Conservation (phyloP, 305 asterid species). For the Nicotiana rustica region DNA sequence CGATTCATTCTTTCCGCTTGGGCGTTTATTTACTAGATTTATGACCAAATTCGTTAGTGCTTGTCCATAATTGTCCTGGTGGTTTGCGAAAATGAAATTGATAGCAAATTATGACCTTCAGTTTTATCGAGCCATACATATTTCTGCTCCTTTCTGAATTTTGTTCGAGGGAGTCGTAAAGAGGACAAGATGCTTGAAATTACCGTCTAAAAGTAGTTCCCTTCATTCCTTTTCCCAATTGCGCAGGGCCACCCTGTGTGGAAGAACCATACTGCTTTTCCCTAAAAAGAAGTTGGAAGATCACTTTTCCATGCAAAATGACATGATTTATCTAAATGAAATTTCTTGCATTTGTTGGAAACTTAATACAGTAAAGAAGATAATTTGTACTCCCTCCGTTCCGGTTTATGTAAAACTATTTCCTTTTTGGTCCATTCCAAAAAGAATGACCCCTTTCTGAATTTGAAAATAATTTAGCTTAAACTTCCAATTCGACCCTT, state of each 20-base stretch:
- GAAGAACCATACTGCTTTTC: constrained; percentile 25
- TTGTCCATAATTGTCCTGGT: constrained; percentile 14
- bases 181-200: constrained; percentile 1
- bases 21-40: not conserved
- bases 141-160: constrained; percentile 28
- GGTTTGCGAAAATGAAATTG: not conserved
- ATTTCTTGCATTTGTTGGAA: constrained; percentile 21
- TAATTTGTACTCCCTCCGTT: not conserved
- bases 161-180: not conserved
- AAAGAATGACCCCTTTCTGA: no score
- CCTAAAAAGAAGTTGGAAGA: not conserved
- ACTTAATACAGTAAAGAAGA: not conserved
- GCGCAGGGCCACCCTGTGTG: not conserved
- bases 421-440: no score
- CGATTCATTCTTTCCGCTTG: not conserved
- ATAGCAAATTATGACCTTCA: constrained; percentile 28
- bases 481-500: no score
- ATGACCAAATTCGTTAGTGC: constrained; percentile 12
- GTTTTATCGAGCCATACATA: constrained; percentile 23
- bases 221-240: not conserved
- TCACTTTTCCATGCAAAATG: not conserved
- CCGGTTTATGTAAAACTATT: no score
- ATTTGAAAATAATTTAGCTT: no score
- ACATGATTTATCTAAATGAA: not conserved
- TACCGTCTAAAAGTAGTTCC: not conserved